Conservation (phyloP, 2,329 filamentous ascomycete species). For the Huntiella abstrusa region DNA sequence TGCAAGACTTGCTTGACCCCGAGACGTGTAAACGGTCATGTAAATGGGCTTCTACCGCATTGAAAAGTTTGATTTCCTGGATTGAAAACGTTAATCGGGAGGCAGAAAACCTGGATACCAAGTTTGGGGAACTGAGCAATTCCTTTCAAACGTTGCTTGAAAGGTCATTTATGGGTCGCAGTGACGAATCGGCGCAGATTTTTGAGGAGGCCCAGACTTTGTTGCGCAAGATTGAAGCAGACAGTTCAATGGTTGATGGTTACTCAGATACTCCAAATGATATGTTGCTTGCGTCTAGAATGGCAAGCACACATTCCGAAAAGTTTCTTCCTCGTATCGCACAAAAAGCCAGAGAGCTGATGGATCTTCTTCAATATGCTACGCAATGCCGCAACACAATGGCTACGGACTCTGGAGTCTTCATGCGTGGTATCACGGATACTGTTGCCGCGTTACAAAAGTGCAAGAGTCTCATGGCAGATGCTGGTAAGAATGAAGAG, state of each 20-base stretch:
- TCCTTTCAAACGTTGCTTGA: constrained; percentile 42
- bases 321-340: constrained; percentile 38
- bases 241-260: constrained; percentile 59
- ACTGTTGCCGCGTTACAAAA: constrained; percentile 25
- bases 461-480: constrained; percentile 46
- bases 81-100: constrained; percentile 41
- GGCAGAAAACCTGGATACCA: constrained; percentile 31
- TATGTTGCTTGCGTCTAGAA: constrained; percentile 42
- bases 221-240: constrained; percentile 68
- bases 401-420: constrained; percentile 43
- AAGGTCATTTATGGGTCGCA: constrained; percentile 36
- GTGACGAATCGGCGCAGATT: constrained; percentile 46
- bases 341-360: constrained; percentile 40
- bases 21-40: constrained; percentile 57
- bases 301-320: constrained; percentile 43
- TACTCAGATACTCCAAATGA: constrained; percentile 46
- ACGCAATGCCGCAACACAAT: constrained; percentile 50
- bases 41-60: constrained; percentile 37
- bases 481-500: constrained; percentile 53
- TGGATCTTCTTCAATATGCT: constrained; percentile 37
- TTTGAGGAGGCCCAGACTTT: constrained; percentile 74
- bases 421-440: constrained; percentile 67
- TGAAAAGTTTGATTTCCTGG: constrained; percentile 40
- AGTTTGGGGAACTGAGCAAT: constrained; percentile 37
- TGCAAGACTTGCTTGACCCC: constrained; percentile 60